phyloP scores from a whole-genome alignment of 2,329 filamentous ascomycete genomes.

The Xylaria sp. region DNA sequence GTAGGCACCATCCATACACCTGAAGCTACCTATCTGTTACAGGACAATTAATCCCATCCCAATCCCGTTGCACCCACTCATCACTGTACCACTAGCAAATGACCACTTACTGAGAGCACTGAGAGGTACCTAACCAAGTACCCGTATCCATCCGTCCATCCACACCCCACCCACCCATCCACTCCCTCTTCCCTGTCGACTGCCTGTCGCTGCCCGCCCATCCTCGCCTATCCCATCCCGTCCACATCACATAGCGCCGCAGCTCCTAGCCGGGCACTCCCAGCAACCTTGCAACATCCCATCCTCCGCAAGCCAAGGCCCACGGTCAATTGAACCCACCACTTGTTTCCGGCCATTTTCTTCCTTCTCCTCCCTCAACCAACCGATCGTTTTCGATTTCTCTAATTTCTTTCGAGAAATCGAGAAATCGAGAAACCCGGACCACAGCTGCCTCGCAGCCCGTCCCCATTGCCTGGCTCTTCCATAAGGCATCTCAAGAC shows the following conservation, averaged over 20 bases:
- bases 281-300: conserved; percentile 17
- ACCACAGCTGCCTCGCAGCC: conserved; percentile 31
- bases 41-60: conserved; percentile 4
- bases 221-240: background rate
- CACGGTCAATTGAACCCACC: conserved; percentile 28
- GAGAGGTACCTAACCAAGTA: too few relatives aligned
- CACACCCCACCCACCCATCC: conserved; percentile 3
- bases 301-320: background rate
- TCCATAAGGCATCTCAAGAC: conserved; percentile 6
- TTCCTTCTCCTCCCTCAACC: conserved; percentile 27
- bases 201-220: conserved; percentile 10
- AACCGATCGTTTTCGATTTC: conserved; percentile 18
- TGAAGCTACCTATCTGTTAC: conserved; percentile 4
- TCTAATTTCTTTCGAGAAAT: conserved; percentile 24
- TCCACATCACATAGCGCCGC: background rate
- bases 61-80: background rate
- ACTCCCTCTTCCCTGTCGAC: background rate
- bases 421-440: conserved; percentile 32
- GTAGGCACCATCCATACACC: background rate
- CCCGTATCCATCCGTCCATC: background rate
- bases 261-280: conserved; percentile 2
- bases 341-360: conserved; percentile 25
- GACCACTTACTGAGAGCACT: background rate
- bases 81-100: background rate
- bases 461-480: conserved; percentile 19